phyloP scores from a whole-genome alignment of 768 basidiomycete species.

The Thelephora aurantiotincta region DNA sequence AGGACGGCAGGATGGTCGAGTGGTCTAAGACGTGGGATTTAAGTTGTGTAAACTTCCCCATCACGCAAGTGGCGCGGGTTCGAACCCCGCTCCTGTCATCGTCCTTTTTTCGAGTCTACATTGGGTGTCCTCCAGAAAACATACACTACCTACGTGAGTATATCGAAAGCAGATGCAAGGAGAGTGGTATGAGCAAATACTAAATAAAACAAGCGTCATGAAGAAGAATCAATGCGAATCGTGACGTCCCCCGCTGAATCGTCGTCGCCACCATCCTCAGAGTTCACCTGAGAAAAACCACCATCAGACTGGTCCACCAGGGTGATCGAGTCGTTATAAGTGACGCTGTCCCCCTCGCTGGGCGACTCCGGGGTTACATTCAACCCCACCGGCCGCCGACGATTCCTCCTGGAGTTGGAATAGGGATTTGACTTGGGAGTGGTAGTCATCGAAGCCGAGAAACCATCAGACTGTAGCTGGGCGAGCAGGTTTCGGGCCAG shows the following conservation, averaged over 20 bases:
- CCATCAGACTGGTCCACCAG: not conserved
- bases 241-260: no score
- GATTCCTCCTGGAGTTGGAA: not conserved
- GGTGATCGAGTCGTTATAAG: not conserved
- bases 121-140: not conserved
- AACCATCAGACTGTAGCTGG: slow-evolving; percentile 57
- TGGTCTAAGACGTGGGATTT: not conserved
- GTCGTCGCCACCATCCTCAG: no score
- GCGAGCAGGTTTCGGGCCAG: slow-evolving; percentile 68
- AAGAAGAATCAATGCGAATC: no score
- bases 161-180: not conserved
- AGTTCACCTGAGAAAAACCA: no score
- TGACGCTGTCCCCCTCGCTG: no score
- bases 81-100: not conserved
- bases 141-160: not conserved
- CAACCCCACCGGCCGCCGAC: not conserved
- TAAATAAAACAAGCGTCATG: no score
- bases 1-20: not conserved
- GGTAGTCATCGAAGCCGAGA: slow-evolving; percentile 28
- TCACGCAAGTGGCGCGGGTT: not conserved
- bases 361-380: not conserved
- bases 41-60: not conserved
- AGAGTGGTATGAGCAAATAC: no score
- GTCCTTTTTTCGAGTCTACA: not conserved
- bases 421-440: slow-evolving; percentile 25